phyloP scores from a whole-genome alignment of 805 yeast species.

The Candida krabiensis region DNA sequence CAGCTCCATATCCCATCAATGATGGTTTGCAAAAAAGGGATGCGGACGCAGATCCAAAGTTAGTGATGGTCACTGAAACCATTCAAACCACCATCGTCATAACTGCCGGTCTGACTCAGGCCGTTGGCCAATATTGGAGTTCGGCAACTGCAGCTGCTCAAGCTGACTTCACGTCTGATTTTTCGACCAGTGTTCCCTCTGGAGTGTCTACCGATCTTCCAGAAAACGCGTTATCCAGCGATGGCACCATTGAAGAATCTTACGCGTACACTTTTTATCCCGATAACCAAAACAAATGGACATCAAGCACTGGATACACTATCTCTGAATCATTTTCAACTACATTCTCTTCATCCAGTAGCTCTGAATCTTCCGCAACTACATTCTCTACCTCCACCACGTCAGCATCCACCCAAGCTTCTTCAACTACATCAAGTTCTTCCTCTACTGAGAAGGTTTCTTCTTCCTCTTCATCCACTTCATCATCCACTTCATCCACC shows the following conservation, averaged over 20 bases:
- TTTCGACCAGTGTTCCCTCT: constrained; percentile 8
- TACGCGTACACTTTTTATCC: neutral
- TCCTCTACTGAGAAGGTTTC: constrained; percentile 21
- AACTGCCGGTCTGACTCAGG: constrained; percentile 21
- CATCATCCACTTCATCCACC: constrained; percentile 18
- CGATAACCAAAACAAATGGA: neutral
- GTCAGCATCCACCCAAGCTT: constrained; percentile 14
- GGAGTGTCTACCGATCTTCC: constrained; percentile 1
- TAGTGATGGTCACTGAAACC: constrained; percentile 24
- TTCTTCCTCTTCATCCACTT: constrained; percentile 17
- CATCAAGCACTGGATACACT: neutral
- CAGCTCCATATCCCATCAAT: constrained; percentile 24
- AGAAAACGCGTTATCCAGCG: no score
- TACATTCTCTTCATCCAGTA: constrained; percentile 1
- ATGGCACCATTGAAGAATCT: neutral
- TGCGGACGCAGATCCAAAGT: constrained; percentile 19
- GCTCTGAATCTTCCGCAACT: constrained; percentile 8
- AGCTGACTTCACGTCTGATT: no score
- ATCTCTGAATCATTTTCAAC: neutral
- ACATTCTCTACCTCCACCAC: constrained; percentile 13
- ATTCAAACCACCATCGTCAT: constrained; percentile 24
- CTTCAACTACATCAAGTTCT: constrained; percentile 19
- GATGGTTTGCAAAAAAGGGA: constrained; percentile 19
- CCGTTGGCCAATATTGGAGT: constrained; percentile 8
- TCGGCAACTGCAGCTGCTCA: no score